Evolutionary conservation across 257 asterid species (phyloP).

Genomic region (Henckelia pumila): DNA sequence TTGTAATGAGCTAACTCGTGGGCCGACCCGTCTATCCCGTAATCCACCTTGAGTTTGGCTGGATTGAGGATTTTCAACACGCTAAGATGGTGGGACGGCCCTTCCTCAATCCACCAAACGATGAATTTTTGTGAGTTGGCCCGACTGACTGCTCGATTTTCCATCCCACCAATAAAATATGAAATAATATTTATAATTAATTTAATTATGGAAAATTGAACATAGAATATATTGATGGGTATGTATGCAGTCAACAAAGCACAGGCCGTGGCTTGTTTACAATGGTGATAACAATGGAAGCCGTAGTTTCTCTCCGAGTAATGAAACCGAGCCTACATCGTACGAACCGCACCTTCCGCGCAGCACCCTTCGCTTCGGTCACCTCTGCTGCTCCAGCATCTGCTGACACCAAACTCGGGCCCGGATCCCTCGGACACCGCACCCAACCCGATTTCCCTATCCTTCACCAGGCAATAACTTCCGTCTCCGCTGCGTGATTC

Average conservation of each 20-base stretch:
- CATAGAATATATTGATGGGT: too few species aligned
- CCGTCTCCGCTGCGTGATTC: constrained; percentile 4
- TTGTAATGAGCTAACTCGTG: too few species aligned
- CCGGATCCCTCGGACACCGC: constrained; percentile 67
- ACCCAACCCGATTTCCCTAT: constrained; percentile 87
- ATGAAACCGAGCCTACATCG: constrained; percentile 31
- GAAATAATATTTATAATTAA: too few species aligned
- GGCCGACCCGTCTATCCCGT: too few species aligned
- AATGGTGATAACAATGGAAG: constrained; percentile 43
- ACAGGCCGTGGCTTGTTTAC: background rate
- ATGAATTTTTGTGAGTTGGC: too few species aligned
- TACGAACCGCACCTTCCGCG: constrained; percentile 35
- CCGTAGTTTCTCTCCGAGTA: constrained; percentile 44
- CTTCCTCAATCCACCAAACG: too few species aligned
- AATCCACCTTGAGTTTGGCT: too few species aligned
- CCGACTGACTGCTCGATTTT: too few species aligned
- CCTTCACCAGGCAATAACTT: constrained; percentile 73
- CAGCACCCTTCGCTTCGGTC: constrained; percentile 42
- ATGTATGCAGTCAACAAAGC: background rate
- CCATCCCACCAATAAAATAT: too few species aligned
- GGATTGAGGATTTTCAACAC: too few species aligned
- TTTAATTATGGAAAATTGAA: too few species aligned
- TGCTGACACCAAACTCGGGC: constrained; percentile 46
- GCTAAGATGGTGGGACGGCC: too few species aligned
- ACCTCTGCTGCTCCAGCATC: constrained; percentile 39